Percentiles rank a stretch among this genome's conserved stretches.
Conservation (phyloP, 1,284 basidiomycete genomes). For the Boletus holoroseus region DNA sequence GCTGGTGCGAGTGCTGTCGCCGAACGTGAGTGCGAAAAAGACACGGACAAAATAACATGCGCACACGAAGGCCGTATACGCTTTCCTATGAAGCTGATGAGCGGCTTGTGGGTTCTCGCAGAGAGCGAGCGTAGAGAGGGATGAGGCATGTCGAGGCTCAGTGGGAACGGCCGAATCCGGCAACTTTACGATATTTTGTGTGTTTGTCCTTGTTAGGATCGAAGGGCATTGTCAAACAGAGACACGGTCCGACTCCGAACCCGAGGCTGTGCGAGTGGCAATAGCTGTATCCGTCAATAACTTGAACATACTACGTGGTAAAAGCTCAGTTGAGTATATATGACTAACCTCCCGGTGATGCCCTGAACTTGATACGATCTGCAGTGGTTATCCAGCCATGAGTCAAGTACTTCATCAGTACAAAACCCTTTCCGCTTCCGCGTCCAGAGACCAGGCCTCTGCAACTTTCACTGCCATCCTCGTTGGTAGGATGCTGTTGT, state of each 20-base stretch:
- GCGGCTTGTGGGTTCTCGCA: slow-evolving; percentile 51
- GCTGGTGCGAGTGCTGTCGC: slow-evolving; percentile 52
- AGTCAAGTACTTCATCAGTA: slow-evolving; percentile 17
- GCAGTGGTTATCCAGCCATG: slow-evolving; percentile 16
- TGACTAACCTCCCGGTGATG: neutral
- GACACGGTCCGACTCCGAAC: slow-evolving; percentile 6
- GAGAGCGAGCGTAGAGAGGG: slow-evolving; percentile 23
- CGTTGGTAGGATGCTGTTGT: slow-evolving; percentile 12
- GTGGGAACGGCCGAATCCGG: slow-evolving; percentile 5
- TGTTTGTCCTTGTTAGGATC: slow-evolving; percentile 27
- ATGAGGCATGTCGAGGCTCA: slow-evolving; percentile 15
- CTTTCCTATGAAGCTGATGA: slow-evolving; percentile 78
- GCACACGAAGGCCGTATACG: slow-evolving; percentile 56
- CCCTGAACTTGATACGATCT: neutral
- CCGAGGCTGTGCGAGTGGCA: slow-evolving; percentile 19
- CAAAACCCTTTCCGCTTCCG: slow-evolving; percentile 13
- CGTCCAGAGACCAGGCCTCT: slow-evolving; percentile 8
- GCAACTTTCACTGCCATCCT: slow-evolving; percentile 13
- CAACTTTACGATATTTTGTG: slow-evolving; percentile 1
- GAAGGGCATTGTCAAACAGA: slow-evolving; percentile 20
- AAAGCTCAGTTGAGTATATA: neutral
- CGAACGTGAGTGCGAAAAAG: slow-evolving; percentile 6
- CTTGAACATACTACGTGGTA: neutral
- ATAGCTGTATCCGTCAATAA: neutral
- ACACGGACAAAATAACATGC: slow-evolving; percentile 17